Percentiles rank a stretch among this genome's conserved stretches.
These are phyloP conservation scores for Blastobotrys raffinosifermentans DNA, from an alignment of 1,139 yeast species.

Conservation along the genomic window DNA sequence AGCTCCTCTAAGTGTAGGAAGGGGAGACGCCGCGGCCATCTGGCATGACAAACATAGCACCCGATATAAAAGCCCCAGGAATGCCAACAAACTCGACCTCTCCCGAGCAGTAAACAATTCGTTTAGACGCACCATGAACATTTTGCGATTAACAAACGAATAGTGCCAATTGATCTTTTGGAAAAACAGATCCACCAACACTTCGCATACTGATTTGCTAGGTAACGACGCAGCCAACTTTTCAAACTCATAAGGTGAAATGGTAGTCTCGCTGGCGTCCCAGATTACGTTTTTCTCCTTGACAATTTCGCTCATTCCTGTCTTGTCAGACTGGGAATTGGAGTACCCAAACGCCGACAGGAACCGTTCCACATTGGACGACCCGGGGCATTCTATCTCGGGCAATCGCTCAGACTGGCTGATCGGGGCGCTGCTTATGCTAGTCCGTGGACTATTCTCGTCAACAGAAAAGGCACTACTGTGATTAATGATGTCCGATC, in stretches of 20 bases:
- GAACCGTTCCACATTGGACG: neutral
- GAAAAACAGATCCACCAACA: neutral
- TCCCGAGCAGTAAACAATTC: too few relatives aligned
- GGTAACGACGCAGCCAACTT: neutral
- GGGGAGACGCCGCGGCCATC: neutral
- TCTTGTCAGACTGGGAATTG: neutral
- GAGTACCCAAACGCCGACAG: constrained; percentile 1
- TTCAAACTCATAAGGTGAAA: neutral
- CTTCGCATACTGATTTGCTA: neutral
- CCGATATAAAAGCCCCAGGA: neutral
- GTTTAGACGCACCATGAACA: too few relatives aligned
- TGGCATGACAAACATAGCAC: neutral
- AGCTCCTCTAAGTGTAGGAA: neutral
- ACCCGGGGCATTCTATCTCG: too few relatives aligned
- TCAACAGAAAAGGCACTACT: too few relatives aligned
- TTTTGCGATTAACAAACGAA: too few relatives aligned
- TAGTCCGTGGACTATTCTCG: too few relatives aligned
- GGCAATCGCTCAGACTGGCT: neutral
- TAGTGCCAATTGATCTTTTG: neutral
- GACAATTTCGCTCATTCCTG: neutral
- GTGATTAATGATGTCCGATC: too few relatives aligned
- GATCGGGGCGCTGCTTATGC: neutral
- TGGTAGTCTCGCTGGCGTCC: neutral
- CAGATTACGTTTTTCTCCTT: neutral
- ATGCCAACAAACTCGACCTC: too few relatives aligned